These are phyloP conservation scores for Copromyces sp. DNA, from an alignment of 495 filamentous ascomycete species.

Conservation along the genomic window DNA sequence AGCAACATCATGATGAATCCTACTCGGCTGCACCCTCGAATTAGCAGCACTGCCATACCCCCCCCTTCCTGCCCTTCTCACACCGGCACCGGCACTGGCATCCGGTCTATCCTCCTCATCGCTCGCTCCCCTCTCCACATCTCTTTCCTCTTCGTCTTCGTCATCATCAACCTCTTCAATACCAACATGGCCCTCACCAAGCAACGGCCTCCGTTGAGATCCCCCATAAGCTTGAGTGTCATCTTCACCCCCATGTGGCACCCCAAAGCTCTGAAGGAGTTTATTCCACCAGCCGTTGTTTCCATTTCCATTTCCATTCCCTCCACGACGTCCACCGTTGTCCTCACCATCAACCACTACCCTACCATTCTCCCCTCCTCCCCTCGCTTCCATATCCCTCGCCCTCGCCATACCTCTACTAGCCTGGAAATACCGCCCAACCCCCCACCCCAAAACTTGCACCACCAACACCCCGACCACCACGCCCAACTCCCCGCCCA, in stretches of 20 bases:
- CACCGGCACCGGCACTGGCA: no score
- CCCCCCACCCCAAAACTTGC: constrained; percentile 5
- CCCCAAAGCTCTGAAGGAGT: neutral
- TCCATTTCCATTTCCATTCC: neutral
- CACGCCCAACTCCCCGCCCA: constrained; percentile 6
- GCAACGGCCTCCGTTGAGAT: neutral
- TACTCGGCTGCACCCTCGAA: neutral
- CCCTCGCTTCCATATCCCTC: no score
- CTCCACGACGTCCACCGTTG: neutral
- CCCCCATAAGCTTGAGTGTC: neutral
- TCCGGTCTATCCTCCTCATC: neutral
- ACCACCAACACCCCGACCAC: constrained; percentile 4
- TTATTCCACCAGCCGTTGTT: neutral
- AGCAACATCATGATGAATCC: neutral
- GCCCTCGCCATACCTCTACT: neutral
- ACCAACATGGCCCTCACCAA: neutral
- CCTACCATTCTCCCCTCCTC: neutral
- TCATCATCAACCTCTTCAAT: neutral
- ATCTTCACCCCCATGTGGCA: neutral
- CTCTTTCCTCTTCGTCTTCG: neutral
- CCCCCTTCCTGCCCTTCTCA: neutral
- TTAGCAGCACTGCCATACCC: neutral
- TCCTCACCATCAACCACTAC: neutral
- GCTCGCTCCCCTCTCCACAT: neutral
- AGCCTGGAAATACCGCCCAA: neutral